A percentile compares a stretch with the other conserved stretches of the same genome.
Evolutionary conservation across 78 protist genomes (phyloP).

Genomic region (Planoprotostelium fungivorum): DNA sequence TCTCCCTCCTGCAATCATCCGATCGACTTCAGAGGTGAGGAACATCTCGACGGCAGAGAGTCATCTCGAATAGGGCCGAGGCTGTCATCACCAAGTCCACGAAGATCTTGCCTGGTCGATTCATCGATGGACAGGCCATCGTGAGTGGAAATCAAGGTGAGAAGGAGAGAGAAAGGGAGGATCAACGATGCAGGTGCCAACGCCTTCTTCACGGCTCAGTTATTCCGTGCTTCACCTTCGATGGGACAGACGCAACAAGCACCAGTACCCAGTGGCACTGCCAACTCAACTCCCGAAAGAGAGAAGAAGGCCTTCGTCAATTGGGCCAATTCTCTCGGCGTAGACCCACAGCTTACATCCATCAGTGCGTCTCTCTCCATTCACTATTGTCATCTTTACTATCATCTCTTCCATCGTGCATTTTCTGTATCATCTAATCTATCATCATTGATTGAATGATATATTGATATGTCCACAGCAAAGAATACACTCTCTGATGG

Average conservation of each 20-base stretch:
- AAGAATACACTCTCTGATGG: conserved; percentile 78
- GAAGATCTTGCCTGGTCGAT: conserved; percentile 79
- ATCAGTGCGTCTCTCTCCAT: too few species aligned
- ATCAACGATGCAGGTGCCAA: conserved; percentile 63
- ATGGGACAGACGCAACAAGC: conserved; percentile 35
- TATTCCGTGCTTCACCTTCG: conserved; percentile 90
- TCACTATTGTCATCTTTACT: too few species aligned
- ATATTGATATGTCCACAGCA: too few species aligned
- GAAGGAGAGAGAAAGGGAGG: background rate
- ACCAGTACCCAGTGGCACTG: background rate
- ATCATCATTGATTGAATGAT: too few species aligned
- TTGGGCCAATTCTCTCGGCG: conserved; percentile 94
- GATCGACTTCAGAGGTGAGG: conserved; percentile 23
- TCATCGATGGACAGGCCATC: conserved; percentile 76
- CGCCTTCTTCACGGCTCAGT: conserved; percentile 91
- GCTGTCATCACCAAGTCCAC: conserved; percentile 77
- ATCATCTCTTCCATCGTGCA: too few species aligned
- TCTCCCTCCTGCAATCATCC: conserved; percentile 43
- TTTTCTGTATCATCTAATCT: too few species aligned
- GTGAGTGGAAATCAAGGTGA: conserved; percentile 67
- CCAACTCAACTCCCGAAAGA: background rate
- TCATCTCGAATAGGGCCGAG: conserved; percentile 70
- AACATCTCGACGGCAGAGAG: too few species aligned
- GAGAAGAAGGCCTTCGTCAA: conserved; percentile 88
- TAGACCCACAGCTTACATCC: conserved; percentile 75